These are phyloP conservation scores for Paecilomyces niveus DNA, from an alignment of 2,329 filamentous ascomycete genomes.

Conservation along the genomic window DNA sequence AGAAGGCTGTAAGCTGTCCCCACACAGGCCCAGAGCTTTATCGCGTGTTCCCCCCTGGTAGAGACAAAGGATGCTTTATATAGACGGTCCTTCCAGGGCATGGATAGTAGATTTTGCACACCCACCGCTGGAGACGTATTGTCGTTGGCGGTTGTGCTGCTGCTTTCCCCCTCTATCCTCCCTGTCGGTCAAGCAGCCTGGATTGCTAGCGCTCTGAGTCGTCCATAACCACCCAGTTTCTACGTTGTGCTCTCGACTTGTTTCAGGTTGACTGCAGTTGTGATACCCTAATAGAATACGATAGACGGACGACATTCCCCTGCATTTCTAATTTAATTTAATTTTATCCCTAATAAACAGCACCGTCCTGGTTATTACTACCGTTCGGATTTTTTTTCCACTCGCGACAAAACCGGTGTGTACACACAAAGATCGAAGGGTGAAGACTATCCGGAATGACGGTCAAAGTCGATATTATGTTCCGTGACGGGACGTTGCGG, in stretches of 20 bases:
- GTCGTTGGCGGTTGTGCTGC: not conserved
- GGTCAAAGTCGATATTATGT: not conserved
- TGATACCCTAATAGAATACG: not conserved
- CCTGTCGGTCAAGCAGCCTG: not conserved
- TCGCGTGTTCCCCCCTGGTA: not conserved
- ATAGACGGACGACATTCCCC: not conserved
- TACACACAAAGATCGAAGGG: not conserved
- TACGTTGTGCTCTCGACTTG: not conserved
- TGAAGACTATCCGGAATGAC: not conserved
- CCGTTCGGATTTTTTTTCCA: not conserved
- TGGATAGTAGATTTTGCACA: not conserved
- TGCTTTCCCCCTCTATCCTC: not conserved
- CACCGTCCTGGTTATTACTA: not conserved
- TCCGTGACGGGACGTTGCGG: not conserved
- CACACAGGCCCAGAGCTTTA: not conserved
- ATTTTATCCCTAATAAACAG: not conserved
- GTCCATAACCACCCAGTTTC: not conserved
- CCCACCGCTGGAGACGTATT: not conserved
- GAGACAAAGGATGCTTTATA: not conserved
- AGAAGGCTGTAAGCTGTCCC: not conserved
- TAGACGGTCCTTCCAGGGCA: not conserved
- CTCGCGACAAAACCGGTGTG: not conserved
- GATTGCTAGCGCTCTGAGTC: not conserved
- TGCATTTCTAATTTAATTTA: not conserved
- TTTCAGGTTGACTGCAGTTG: not conserved